Conservation (phyloP, 1,139 yeast genomes). For the Sugiyamaella neomexicana region DNA sequence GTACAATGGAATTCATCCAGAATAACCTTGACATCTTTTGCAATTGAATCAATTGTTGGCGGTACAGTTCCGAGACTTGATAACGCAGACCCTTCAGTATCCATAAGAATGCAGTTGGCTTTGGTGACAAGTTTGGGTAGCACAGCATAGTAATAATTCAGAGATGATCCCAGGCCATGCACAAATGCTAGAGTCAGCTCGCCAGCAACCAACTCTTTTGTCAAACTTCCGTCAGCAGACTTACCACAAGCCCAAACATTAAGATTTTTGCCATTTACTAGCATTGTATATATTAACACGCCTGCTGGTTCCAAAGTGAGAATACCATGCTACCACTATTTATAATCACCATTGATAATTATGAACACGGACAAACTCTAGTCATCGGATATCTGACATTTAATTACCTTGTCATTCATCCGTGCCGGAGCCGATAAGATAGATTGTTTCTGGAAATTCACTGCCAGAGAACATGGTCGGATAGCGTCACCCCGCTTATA, state of each 20-base stretch:
- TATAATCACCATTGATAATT: not conserved
- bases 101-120: constrained; percentile 34
- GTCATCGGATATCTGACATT: not conserved
- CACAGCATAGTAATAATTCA: constrained; percentile 35
- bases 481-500: constrained; percentile 1
- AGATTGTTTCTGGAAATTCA: no score
- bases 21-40: constrained; percentile 30
- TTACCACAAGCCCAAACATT: constrained; percentile 20
- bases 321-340: no score
- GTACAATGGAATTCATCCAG: constrained; percentile 27
- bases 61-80: constrained; percentile 25
- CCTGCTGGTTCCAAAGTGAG: not conserved
- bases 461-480: not conserved
- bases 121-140: constrained; percentile 26
- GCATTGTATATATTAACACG: not conserved
- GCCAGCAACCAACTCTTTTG: constrained; percentile 3
- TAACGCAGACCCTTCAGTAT: constrained; percentile 37
- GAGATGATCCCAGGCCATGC: constrained; percentile 41
- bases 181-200: constrained; percentile 29
- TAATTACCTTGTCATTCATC: no score
- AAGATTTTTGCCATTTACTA: constrained; percentile 13
- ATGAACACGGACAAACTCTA: not conserved
- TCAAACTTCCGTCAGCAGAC: constrained; percentile 17
- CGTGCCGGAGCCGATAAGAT: no score
- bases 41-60: constrained; percentile 31